Evolutionary conservation across 1,139 yeast genomes (phyloP).

Genomic region (Hemisphaericaspora xylofermentans): DNA sequence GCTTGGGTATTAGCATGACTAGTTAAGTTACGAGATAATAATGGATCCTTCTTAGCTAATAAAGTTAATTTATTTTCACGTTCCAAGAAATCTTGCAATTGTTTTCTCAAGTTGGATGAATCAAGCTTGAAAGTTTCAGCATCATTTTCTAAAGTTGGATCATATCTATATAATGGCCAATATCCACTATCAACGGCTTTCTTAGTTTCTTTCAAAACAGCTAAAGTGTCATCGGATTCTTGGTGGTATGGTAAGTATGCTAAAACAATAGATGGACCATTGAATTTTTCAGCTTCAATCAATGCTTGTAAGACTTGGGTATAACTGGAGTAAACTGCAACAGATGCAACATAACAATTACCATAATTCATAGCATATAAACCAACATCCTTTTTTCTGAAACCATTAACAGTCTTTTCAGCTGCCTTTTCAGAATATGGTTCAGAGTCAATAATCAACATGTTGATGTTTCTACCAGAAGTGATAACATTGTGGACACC

Average conservation of each 20-base stretch:
- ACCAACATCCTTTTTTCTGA: slow-evolving; percentile 90
- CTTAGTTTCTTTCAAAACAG: slow-evolving; percentile 82
- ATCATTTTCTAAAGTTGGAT: slow-evolving; percentile 55
- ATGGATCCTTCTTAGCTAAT: slow-evolving; percentile 69
- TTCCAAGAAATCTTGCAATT: slow-evolving; percentile 76
- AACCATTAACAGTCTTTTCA: slow-evolving; percentile 27
- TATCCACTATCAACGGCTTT: slow-evolving; percentile 88
- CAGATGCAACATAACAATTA: slow-evolving; percentile 87
- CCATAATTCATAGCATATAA: slow-evolving; percentile 94
- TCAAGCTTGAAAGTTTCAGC: slow-evolving; percentile 71
- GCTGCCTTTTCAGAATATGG: slow-evolving; percentile 44
- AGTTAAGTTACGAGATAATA: slow-evolving; percentile 71
- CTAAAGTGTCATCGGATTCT: slow-evolving; percentile 69
- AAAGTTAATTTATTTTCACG: slow-evolving; percentile 85
- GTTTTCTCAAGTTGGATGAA: slow-evolving; percentile 77
- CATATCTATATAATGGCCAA: slow-evolving; percentile 92
- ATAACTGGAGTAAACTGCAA: slow-evolving; percentile 90
- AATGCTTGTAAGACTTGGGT: slow-evolving; percentile 90
- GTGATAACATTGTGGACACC: slow-evolving; percentile 86
- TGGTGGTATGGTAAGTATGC: slow-evolving; percentile 81
- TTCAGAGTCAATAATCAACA: slow-evolving; percentile 88
- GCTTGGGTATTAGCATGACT: slow-evolving; percentile 59
- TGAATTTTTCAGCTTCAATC: slow-evolving; percentile 80
- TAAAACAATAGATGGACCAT: slow-evolving; percentile 88
- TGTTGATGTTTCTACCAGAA: slow-evolving; percentile 75